Percentiles rank a stretch among this genome's conserved stretches.
Evolutionary conservation across 805 yeast species (phyloP).

Genomic region (Debaryomyces prosopidis): DNA sequence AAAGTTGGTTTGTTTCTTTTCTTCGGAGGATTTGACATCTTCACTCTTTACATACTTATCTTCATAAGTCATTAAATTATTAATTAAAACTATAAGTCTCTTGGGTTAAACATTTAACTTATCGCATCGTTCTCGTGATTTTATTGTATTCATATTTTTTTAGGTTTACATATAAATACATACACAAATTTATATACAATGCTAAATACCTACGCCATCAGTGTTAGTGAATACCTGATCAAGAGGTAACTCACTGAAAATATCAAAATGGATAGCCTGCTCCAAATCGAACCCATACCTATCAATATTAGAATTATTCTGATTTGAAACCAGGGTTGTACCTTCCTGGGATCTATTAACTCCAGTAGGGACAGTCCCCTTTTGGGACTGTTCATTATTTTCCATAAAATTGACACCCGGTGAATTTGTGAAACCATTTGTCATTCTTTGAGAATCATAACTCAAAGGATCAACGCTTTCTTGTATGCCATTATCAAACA

Average conservation of each 20-base stretch:
- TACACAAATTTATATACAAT: no score
- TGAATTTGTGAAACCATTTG: no score
- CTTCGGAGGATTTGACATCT: no score
- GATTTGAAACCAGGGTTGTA: background rate
- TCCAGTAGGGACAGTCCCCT: background rate
- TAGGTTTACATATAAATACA: no score
- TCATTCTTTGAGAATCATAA: background rate
- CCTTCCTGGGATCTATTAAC: background rate
- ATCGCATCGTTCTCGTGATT: no score
- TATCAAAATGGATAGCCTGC: slow-evolving; percentile 19
- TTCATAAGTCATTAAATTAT: no score
- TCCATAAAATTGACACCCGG: no score
- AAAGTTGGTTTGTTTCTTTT: slow-evolving; percentile 36
- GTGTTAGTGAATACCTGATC: slow-evolving; percentile 15
- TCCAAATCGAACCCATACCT: slow-evolving; percentile 15
- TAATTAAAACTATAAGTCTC: no score
- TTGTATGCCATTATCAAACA: background rate
- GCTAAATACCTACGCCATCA: background rate
- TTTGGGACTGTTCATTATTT: no score
- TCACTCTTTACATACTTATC: no score
- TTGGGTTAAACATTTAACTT: no score
- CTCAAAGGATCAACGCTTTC: background rate
- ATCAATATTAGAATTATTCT: slow-evolving; percentile 1
- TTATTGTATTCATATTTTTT: no score
- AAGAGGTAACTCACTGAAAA: slow-evolving; percentile 28